Base-by-base conservation (phyloP, 139 green algal genomes). In the Coelastrella sp. region DNA sequence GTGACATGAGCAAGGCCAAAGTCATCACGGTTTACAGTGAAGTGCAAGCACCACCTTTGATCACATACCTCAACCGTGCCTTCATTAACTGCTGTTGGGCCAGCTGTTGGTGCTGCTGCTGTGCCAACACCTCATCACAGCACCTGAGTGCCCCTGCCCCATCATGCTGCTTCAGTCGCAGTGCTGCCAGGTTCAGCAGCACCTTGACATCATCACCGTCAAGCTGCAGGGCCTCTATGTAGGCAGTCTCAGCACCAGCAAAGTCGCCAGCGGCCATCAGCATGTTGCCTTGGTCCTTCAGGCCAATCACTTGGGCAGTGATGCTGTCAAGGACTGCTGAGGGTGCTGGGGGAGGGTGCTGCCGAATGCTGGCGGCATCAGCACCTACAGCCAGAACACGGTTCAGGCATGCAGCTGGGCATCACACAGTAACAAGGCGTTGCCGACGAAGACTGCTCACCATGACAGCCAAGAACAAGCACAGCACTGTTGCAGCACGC, bases 161-260 rank as follows among this genome's bases (percentile, higher is more conserved):
- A 25, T 88, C 84, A 14, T 66, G 19, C 68, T 56, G 66, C 68
- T 75, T 58, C 25, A 88, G 68, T 19, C 68, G 20, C 49, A 88
- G 68, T n/a, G 25, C 20, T 10, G 84, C 84, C 66, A 88, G 20
- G 49, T 88, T 88, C 4, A 81, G 68, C 84, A 88, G 49, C 84
- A 88, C 84, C 68, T 80, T 80, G 9, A 65, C 68, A 68, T 88
- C 82, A 66, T 88, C 84, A 7, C 68, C 68, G 70, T 88, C 84
- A 20, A 88, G 56, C 66, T 88, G 68, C 84, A 88, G 49, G 1
- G 84, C 84, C 49, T 88, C 84, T 19, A 56, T 81, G 49, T 88
- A 88, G 8, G 84, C 84, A 8, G 66, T 49, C 84, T 81, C 68
- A 25, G 84, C 84, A 17, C 19, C 84, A 24, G 20, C 65, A 80